Base-by-base conservation (phyloP, 768 basidiomycete genomes). In the Pisolithus albus region DNA sequence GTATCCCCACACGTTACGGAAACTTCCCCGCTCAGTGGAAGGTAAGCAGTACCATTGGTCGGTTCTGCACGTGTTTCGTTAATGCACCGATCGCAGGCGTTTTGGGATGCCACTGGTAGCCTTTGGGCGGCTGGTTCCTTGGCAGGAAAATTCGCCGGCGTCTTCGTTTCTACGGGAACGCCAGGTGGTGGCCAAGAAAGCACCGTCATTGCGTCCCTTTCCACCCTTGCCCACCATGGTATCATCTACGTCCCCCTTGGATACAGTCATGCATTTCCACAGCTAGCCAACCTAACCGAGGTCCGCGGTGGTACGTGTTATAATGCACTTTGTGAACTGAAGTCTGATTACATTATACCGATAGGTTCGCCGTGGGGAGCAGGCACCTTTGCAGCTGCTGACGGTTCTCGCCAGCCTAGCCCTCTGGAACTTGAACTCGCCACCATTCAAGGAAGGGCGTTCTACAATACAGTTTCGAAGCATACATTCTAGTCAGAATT, bases 161-260 rank as follows among this genome's bases (percentile, higher is more conserved):
- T 82, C 39, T 92, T 92, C 71, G 80, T 88, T 45, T 84, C 84
- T 21, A 83, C 86, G 1, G 85, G 76, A 1, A 71, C 75, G n/a
- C 80, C 74, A 10, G 88, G 89, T 50, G 88, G 90, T 52, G 91
- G 91, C n/a, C 90, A 92, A 58, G 86, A 84, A 59, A 53, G 72
- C 4, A 86, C 84, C 4, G 73, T 70, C 43, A 56, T 82, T 34
- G 74, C 61, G 48, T 61, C 71, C 34, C 60, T 88, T 63, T 78
- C 78, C 48, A 80, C 84, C 40, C 61, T 91, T 50, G 64, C 74
- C 7, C 88, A 92, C 64, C 86, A 89, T 52, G 88, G 87, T 18
- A 78, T 86, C 26, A 69, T 78, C 63, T 87, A 70, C 58, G 84
- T 88, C 3, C 88, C 91, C 0, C 71, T 87, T 41, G 89, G 89